Evolutionary conservation across 805 yeast species (phyloP).

Genomic region (Metschnikowia amazonensis): DNA sequence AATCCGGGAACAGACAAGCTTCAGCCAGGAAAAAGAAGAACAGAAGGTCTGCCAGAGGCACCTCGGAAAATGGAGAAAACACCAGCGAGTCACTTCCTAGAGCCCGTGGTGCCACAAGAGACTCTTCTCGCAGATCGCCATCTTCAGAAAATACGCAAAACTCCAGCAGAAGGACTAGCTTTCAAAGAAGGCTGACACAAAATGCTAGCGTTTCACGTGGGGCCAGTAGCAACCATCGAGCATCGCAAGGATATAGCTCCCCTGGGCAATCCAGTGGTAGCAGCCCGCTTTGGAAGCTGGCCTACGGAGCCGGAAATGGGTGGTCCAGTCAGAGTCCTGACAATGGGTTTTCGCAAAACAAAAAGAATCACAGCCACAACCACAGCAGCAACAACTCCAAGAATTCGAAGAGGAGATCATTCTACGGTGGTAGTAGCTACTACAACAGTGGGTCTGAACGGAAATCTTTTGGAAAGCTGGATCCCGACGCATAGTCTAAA

Average conservation of each 20-base stretch:
- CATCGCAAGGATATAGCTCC: not conserved
- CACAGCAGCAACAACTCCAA: conserved; percentile 24
- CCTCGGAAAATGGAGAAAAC: not conserved
- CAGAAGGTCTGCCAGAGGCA: conserved; percentile 1
- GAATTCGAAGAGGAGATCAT: conserved; percentile 29
- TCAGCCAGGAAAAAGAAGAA: conserved; percentile 7
- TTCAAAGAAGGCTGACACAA: not conserved
- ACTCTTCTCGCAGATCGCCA: conserved; percentile 2
- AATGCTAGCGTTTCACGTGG: not conserved
- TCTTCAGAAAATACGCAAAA: not conserved
- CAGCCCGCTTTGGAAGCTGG: not conserved
- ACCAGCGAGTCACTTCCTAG: not conserved
- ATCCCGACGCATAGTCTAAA: not conserved
- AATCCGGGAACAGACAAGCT: conserved; percentile 6
- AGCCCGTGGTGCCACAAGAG: not conserved
- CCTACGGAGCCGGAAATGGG: not conserved
- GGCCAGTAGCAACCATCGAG: not conserved
- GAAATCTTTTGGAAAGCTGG: conserved; percentile 6
- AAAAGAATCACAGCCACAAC: not conserved
- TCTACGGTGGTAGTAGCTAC: conserved; percentile 26
- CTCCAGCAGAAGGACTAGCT: not conserved
- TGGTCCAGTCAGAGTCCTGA: not conserved
- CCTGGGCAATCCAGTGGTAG: not conserved
- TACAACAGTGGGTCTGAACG: conserved; percentile 10
- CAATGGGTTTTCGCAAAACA: not conserved